Conservation (phyloP, 83 land plant species). For the Thuja plicata region DNA sequence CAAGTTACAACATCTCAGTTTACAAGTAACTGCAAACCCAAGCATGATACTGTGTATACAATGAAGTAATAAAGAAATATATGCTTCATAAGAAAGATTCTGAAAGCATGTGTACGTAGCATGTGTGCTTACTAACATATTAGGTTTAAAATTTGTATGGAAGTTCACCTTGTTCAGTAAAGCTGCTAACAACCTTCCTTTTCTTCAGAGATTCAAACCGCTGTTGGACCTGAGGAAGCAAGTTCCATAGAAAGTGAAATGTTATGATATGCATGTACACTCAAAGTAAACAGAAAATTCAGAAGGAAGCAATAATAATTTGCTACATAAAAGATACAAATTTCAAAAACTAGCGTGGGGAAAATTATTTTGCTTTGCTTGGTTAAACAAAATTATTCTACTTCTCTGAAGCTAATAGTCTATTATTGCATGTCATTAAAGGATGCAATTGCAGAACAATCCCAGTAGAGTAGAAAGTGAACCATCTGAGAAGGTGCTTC, state of each 20-base stretch:
- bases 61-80: not conserved
- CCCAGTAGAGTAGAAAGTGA: not conserved
- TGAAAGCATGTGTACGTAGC: not conserved
- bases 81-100: not conserved
- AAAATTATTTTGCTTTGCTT: not conserved
- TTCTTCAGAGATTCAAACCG: conserved; percentile 72
- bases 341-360: not conserved
- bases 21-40: not conserved
- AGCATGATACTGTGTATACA: not conserved
- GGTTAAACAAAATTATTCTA: not conserved
- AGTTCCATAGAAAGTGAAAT: not conserved
- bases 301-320: not conserved
- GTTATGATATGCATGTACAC: not conserved
- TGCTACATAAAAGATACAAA: not conserved
- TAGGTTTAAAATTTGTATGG: not conserved
- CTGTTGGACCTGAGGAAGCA: conserved; percentile 48
- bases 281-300: not conserved
- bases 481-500: not conserved
- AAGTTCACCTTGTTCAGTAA: conserved; percentile 68
- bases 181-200: conserved; percentile 47
- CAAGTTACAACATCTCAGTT: not conserved
- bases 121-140: not conserved
- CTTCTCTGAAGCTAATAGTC: not conserved
- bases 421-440: not conserved
- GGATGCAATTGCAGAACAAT: not conserved